Base-by-base conservation (phyloP, 2,329 filamentous ascomycete species). In the Mycosphaerella sp. region DNA sequence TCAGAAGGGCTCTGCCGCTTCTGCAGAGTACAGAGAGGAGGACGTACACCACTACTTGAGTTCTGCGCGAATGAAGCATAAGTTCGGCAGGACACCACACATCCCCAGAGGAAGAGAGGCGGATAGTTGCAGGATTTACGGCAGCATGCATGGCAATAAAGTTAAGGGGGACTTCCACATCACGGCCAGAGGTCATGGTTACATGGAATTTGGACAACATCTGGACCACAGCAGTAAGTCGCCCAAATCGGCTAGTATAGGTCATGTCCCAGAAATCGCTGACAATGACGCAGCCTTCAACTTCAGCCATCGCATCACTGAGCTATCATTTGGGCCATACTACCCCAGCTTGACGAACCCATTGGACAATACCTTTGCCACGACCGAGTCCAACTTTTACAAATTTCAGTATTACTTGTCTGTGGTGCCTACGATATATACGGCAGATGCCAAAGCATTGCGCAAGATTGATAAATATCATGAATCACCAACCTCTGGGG, bases 91-190 rank as follows among this genome's bases (percentile, higher is more conserved):
- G 78, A 93, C 89, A 2, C 91, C 90, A 1, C 78, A 75, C 56
- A 66, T 93, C 52, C 59, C 63, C 1, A 73, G 74, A 49, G 72
- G 77, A 26, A 65, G 21, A 23, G 42, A 73, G 14, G 72, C 78
- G 12, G 87, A 95, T 70, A 86, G 87, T 58, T 98, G 93, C 71
- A 83, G 93, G 45, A 83, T 98, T 59, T 98, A 83, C 70, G 93
- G 93, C 34, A 95, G 83, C 65, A 72, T 98, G 70, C 87, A 95
- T 62, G 80, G 95, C 62, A 98, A 98, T 73, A 95, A 95, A 74
- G 93, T 98, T 43, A 92, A 96, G 73, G 93, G 92, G 3, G 92
- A 98, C 71, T 97, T 98, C 69, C 93, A 98, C 70, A 93, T 98
- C 66, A 98, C 93, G 1, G 93, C 93, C 2, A 77, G 90, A 58